These are phyloP conservation scores for Mycosarcoma maydis DNA, from an alignment of 1,284 basidiomycete genomes.

Conservation along the genomic window DNA sequence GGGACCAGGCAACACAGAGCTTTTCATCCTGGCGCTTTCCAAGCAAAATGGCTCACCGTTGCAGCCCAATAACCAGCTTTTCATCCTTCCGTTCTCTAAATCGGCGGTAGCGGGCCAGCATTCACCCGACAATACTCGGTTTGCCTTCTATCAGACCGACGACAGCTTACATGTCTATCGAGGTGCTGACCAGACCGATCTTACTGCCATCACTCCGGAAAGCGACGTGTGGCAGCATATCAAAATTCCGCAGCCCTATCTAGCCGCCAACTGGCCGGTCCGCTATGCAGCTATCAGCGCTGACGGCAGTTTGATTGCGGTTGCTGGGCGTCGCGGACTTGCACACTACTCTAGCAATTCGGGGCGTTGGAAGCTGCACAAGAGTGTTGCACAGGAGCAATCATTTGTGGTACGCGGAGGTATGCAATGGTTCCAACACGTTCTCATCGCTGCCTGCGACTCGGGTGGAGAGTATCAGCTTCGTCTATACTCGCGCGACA, in stretches of 20 bases:
- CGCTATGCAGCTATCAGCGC: slow-evolving; percentile 89
- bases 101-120: slow-evolving; percentile 91
- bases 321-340: slow-evolving; percentile 89
- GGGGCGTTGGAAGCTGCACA: slow-evolving; percentile 93
- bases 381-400: slow-evolving; percentile 84
- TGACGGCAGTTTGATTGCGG: slow-evolving; percentile 90
- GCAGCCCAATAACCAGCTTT: slow-evolving; percentile 43
- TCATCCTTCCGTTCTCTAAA: slow-evolving; percentile 81
- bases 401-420: slow-evolving; percentile 89
- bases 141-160: slow-evolving; percentile 94
- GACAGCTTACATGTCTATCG: slow-evolving; percentile 94
- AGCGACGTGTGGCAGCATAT: slow-evolving; percentile 76
- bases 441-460: slow-evolving; percentile 84
- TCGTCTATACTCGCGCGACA: slow-evolving; percentile 92
- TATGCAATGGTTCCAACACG: slow-evolving; percentile 95
- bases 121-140: slow-evolving; percentile 90
- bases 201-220: slow-evolving; percentile 98
- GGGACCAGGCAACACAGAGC: slow-evolving; percentile 59
- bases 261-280: slow-evolving; percentile 93
- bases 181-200: slow-evolving; percentile 95
- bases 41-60: slow-evolving; percentile 15
- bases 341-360: slow-evolving; percentile 93
- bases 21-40: slow-evolving; percentile 40
- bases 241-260: slow-evolving; percentile 86
- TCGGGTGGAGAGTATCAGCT: slow-evolving; percentile 69